Evolutionary conservation across 2,329 filamentous ascomycete species (phyloP), one percentile per base, ranked within the genome.

Genomic region (Sporothrix sp.): DNA sequence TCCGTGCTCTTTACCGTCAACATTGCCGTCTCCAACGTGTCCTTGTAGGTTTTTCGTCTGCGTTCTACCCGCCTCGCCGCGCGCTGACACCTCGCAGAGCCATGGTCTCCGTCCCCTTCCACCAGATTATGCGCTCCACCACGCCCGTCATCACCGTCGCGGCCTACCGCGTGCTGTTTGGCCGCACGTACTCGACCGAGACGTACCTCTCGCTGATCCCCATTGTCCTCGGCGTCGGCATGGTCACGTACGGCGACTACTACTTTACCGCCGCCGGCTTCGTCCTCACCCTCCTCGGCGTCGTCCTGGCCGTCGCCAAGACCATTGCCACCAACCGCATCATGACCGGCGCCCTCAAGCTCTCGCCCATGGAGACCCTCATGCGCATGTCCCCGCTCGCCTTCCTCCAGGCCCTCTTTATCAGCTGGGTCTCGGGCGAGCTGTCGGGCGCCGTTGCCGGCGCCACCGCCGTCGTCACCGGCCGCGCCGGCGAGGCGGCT

Each of bases 281-380:
- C 65, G 59, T 73, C 33, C 65, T 79, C 35, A 78, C 74, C 20
- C 68, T 76, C 25, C 60, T 76, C 3, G 75, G 75, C 48, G 74
- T 77, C 20, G 55, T 78, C 50, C 68, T 78, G 9, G 75, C 75
- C 28, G 71, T 73, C 20, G 56, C 75, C 61, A 82, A 73, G 70
- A 82, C 78, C 1, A 75, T 83, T 30, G 76, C 76, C 27, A 81
- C 79, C 32, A 82, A 82, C 65, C 73, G 76, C 59, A 72, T 82
- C 58, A 80, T 82, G 75, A 82, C 79, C 8, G 78, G 78, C 28
- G 70, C 71, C 3, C 69, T 82, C 25, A 70, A 72, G 18, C 71
- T 82, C 3, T 73, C 75, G 1, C 72, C 78, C 2, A 68, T 81
- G 54, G 79, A 83, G 59, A 71, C 81, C 16, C 71, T 82, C n/a